Conservation (phyloP, 495 filamentous ascomycete genomes). For the Penicillium riverlandense region DNA sequence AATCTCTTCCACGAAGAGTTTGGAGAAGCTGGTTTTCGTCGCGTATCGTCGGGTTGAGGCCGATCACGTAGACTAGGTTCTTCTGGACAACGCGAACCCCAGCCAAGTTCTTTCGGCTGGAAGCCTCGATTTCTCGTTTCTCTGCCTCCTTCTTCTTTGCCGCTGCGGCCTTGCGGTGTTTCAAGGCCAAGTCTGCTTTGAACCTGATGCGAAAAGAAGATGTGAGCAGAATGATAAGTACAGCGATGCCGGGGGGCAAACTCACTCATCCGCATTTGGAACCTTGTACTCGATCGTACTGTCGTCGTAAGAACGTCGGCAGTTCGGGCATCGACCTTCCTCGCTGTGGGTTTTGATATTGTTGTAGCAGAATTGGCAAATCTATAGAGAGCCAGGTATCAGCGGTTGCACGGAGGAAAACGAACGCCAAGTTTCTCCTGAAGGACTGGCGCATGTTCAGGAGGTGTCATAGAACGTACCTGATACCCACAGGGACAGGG, state of each 20-base stretch:
- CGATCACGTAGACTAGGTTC: constrained; percentile 97
- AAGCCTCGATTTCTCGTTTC: constrained; percentile 89
- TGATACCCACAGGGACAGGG: constrained; percentile 98
- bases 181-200: constrained; percentile 81
- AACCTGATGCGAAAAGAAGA: constrained; percentile 38
- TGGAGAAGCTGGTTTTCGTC: constrained; percentile 81
- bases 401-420: background rate
- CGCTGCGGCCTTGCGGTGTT: constrained; percentile 85
- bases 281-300: constrained; percentile 94
- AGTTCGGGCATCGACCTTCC: constrained; percentile 94
- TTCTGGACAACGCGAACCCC: constrained; percentile 95
- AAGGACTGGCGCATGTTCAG: background rate
- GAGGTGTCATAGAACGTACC: constrained; percentile 42
- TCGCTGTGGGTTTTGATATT: constrained; percentile 89
- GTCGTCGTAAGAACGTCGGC: constrained; percentile 89
- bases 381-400: constrained; percentile 41
- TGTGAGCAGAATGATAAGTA: background rate
- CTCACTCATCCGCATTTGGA: constrained; percentile 85
- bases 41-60: constrained; percentile 79
- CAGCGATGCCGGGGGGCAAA: constrained; percentile 2
- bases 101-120: constrained; percentile 89
- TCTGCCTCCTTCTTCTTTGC: constrained; percentile 91
- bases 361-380: constrained; percentile 99
- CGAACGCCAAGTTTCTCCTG: background rate
- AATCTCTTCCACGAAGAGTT: constrained; percentile 78